Evolutionary conservation across 225 moss, liverwort and hornwort species (phyloP), one percentile per base, ranked within the genome.

Genomic region (Ulota crispa): DNA sequence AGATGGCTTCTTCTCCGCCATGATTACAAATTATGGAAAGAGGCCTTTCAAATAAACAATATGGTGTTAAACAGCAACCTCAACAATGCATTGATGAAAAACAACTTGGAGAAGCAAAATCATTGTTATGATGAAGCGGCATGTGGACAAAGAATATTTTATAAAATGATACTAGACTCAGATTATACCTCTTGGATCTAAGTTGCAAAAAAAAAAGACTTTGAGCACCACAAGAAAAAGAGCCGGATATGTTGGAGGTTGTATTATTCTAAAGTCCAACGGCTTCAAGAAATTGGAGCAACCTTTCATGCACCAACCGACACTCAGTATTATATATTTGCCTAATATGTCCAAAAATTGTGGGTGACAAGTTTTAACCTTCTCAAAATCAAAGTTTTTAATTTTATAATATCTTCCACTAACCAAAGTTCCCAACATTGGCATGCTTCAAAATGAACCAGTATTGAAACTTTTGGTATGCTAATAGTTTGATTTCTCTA

Each of bases 241-340:
- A 73, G n/a, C 31, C 0, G 42, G 8, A 18, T 27, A 43, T 21
- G 0, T 57, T 34, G 18, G 27, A 74, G 75, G 7, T 9, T 0
- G 20, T 63, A 34, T 9, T n/a, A 14, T 30, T 72, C 15, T 53
- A 77, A 64, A 31, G 50, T 8, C 13, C 32, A 77, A 76, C 26
- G 32, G 32, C 76, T 84, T 52, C 27, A 27, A 2, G 62, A 50
- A 15, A 30, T 21, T 5, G 23, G 23, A 20, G 42, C 2, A 53
- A 83, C 86, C 70, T 72, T 86, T 86, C 77, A 62, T 9, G 28
- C 12, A 67, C 67, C 72, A 86, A 86, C 24, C 52, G 83, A 59
- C 86, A 80, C 6, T 50, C 4, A 50, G 5, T 50, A 5, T 6
- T 50, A 47, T 16, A 15, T 1, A 16, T 4, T 47, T 47, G 47